Conservation (phyloP, 192 early-diverging fungal genomes). For the Backusella parvicylindrica region DNA sequence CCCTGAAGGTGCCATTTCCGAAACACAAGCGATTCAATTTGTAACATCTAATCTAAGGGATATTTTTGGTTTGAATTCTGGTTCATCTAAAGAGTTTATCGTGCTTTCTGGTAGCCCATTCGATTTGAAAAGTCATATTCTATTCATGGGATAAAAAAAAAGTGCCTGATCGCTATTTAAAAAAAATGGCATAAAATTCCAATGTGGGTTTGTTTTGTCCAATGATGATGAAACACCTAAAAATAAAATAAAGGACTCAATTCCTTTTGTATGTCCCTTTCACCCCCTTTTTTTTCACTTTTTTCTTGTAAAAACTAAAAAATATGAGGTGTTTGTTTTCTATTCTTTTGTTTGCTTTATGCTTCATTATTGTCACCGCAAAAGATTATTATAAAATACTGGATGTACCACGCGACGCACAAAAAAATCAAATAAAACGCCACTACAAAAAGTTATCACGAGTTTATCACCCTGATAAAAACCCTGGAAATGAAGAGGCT, state of each 20-base stretch:
- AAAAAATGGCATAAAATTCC: background rate
- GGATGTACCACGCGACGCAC: conserved; percentile 75
- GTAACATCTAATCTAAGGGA: conserved; percentile 69
- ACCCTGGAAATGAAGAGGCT: conserved; percentile 53
- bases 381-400: conserved; percentile 56
- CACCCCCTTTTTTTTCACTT: background rate
- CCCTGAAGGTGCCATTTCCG: conserved; percentile 36
- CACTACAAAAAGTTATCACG: conserved; percentile 89
- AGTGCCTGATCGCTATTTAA: background rate
- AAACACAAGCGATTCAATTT: conserved; percentile 62
- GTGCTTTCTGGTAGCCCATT: conserved; percentile 62
- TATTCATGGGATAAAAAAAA: background rate
- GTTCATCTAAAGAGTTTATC: conserved; percentile 40
- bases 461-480: conserved; percentile 87
- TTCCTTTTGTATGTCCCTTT: background rate
- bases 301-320: background rate
- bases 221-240: background rate
- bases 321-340: background rate
- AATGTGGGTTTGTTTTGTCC: background rate
- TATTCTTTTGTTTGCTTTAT: background rate
- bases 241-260: background rate
- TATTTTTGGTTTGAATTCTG: conserved; percentile 48
- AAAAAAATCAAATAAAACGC: conserved; percentile 87
- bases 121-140: conserved; percentile 45
- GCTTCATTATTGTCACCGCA: conserved; percentile 12